Percentiles rank a stretch among this genome's conserved stretches.
These are phyloP conservation scores for Agroathelia rolfsii DNA, from an alignment of 1,284 basidiomycete species.

Conservation along the genomic window DNA sequence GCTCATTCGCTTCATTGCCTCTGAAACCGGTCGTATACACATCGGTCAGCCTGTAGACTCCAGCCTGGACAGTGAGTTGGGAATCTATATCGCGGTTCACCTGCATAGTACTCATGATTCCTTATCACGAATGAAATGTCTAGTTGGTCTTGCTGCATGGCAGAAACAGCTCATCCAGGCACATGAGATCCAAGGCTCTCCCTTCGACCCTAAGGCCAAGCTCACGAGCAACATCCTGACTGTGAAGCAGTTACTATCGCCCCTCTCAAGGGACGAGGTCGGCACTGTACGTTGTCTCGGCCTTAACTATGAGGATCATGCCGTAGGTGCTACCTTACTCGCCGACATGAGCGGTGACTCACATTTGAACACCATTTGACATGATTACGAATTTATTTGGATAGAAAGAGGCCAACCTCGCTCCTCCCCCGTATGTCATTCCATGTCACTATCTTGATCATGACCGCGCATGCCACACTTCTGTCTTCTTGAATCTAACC, in stretches of 20 bases:
- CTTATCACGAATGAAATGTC: no score
- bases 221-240: constrained; percentile 55
- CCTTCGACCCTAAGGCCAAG: constrained; percentile 51
- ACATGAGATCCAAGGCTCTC: constrained; percentile 58
- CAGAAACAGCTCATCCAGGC: constrained; percentile 49
- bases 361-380: no score
- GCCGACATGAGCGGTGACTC: constrained; percentile 1
- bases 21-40: constrained; percentile 65
- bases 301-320: constrained; percentile 74
- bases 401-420: constrained; percentile 57
- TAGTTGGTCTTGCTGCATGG: constrained; percentile 60
- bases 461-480: no score
- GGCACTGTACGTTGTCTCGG: constrained; percentile 70
- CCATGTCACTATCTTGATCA: neutral
- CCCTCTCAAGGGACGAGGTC: constrained; percentile 56
- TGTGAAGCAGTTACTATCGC: constrained; percentile 61
- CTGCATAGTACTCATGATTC: no score
- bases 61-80: constrained; percentile 46
- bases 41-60: constrained; percentile 70
- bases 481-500: no score
- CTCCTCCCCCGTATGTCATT: constrained; percentile 47
- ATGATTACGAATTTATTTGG: constrained; percentile 1
- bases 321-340: no score
- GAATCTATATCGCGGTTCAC: no score
- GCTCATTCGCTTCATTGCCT: constrained; percentile 74